Conservation (phyloP, 495 filamentous ascomycete species). For the Copromyces sp. region DNA sequence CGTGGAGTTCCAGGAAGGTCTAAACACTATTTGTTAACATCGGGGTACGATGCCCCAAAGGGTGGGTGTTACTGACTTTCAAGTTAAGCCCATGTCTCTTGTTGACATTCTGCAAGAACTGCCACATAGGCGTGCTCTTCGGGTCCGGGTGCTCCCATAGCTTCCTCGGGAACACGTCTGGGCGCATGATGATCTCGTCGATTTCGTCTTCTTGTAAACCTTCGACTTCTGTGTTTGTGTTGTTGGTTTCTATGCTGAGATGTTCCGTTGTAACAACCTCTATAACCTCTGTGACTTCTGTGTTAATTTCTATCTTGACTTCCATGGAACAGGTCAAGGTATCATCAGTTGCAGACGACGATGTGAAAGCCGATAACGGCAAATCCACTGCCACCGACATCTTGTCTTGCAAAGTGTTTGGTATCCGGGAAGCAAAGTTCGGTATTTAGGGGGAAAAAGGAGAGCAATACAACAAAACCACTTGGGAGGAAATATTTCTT, state of each 20-base stretch:
- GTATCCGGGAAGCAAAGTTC: not conserved
- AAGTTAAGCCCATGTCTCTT: constrained; percentile 29
- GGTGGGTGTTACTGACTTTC: constrained; percentile 22
- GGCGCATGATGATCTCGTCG: not conserved
- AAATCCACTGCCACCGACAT: not conserved
- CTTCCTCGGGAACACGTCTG: not conserved
- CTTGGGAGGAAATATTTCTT: not conserved
- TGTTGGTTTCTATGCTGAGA: not conserved
- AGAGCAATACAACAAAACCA: not conserved
- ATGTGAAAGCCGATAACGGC: not conserved
- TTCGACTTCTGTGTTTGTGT: not conserved
- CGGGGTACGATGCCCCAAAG: not conserved
- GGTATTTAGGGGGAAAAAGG: not conserved
- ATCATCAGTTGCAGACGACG: not conserved
- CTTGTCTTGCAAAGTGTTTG: not conserved
- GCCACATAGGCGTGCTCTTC: constrained; percentile 40
- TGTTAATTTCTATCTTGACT: not conserved
- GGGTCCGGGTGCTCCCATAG: constrained; percentile 44
- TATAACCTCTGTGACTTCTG: not conserved
- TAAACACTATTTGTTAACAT: constrained; percentile 10
- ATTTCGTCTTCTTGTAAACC: not conserved
- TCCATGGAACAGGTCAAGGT: not conserved
- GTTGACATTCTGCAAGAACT: constrained; percentile 42
- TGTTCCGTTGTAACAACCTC: not conserved
- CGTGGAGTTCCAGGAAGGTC: constrained; percentile 55